Evolutionary conservation across 2,329 filamentous ascomycete genomes (phyloP).

Genomic region (Westerdykella ornata): DNA sequence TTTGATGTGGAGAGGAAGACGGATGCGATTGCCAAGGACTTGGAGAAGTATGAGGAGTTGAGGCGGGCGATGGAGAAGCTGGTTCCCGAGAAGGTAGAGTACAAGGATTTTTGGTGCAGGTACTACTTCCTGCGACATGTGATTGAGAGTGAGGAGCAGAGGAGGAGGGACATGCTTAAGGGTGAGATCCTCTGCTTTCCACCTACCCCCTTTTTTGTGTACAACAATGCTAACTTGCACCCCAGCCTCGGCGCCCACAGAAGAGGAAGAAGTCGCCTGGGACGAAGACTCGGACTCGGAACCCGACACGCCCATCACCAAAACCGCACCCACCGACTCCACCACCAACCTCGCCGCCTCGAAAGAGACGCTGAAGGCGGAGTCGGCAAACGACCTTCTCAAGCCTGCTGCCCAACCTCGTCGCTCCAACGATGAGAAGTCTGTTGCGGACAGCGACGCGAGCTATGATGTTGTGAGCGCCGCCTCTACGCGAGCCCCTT

Average conservation of each 20-base stretch:
- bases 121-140: constrained; percentile 94
- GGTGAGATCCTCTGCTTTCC: constrained; percentile 50
- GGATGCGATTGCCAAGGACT: constrained; percentile 68
- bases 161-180: constrained; percentile 81
- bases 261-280: constrained; percentile 64
- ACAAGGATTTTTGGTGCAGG: constrained; percentile 82
- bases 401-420: constrained; percentile 55
- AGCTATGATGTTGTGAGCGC: constrained; percentile 88
- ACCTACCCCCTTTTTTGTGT: neutral
- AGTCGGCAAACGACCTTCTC: constrained; percentile 28
- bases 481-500: constrained; percentile 68
- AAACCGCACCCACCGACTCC: constrained; percentile 7
- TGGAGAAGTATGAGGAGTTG: constrained; percentile 82
- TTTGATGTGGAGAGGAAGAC: constrained; percentile 85
- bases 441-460: constrained; percentile 84
- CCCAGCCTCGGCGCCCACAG: constrained; percentile 56
- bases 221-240: constrained; percentile 2
- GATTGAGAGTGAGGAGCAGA: constrained; percentile 86
- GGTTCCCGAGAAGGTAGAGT: constrained; percentile 88
- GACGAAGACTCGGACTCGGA: constrained; percentile 62
- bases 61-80: constrained; percentile 87
- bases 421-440: constrained; percentile 65
- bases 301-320: constrained; percentile 9
- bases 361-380: constrained; percentile 35
- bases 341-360: constrained; percentile 26